Evolutionary conservation across 169 alveolate genomes (phyloP).

Genomic region (Plasmodium billcollinsi): DNA sequence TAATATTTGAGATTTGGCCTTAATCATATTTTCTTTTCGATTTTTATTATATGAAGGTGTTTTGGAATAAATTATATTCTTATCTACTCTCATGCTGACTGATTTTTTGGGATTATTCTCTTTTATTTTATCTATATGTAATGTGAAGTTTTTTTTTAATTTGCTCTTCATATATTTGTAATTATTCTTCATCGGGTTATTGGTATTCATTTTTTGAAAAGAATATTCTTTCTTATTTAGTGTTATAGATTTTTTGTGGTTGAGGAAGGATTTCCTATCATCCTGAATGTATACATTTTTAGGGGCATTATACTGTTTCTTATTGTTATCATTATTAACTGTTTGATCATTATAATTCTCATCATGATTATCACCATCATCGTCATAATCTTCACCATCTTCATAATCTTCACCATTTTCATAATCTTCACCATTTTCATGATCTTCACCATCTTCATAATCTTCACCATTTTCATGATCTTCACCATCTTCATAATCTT

Average conservation of each 20-base stretch:
- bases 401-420: background rate
- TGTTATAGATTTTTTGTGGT: too few relatives aligned
- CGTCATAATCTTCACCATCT: background rate
- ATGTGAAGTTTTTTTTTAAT: conserved; percentile 41
- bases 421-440: background rate
- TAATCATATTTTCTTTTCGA: conserved; percentile 40
- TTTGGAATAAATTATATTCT: conserved; percentile 26
- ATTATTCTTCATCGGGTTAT: conserved; percentile 6
- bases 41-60: conserved; percentile 43
- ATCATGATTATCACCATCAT: background rate
- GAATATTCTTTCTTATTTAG: conserved; percentile 5
- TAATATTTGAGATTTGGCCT: conserved; percentile 52
- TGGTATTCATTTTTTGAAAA: conserved; percentile 24
- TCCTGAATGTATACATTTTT: too few relatives aligned
- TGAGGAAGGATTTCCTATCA: too few relatives aligned
- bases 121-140: conserved; percentile 14
- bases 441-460: background rate
- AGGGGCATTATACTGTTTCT: too few relatives aligned
- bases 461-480: conserved; percentile 4
- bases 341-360: background rate
- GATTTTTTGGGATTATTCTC: conserved; percentile 25
- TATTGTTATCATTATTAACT: too few relatives aligned
- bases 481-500: conserved; percentile 5
- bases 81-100: conserved; percentile 38
- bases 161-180: conserved; percentile 9